Evolutionary conservation across 2,329 filamentous ascomycete species (phyloP).

Genomic region (Ophiostoma triangulosporum): DNA sequence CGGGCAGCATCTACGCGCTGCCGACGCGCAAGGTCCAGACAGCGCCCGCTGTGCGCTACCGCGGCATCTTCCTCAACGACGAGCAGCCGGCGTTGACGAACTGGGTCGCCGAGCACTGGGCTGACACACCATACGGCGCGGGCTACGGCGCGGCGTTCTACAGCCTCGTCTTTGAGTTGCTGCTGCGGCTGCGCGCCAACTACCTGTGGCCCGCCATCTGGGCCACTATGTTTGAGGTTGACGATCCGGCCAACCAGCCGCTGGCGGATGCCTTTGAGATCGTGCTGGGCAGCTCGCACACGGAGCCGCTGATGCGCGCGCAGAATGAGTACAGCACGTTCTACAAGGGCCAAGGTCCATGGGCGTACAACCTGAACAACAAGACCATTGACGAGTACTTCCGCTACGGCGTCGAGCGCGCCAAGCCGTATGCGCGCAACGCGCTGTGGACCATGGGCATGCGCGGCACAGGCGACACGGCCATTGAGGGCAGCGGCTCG

Average conservation of each 20-base stretch:
- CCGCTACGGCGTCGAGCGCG: slow-evolving; percentile 49
- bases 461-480: slow-evolving; percentile 56
- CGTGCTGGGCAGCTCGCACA: slow-evolving; percentile 60
- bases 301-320: slow-evolving; percentile 54
- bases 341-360: slow-evolving; percentile 39
- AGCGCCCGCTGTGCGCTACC: slow-evolving; percentile 51
- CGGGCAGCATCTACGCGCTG: slow-evolving; percentile 38
- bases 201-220: slow-evolving; percentile 58
- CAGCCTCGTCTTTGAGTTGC: slow-evolving; percentile 53
- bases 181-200: slow-evolving; percentile 57
- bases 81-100: slow-evolving; percentile 54
- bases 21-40: slow-evolving; percentile 40
- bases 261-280: slow-evolving; percentile 62
- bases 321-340: slow-evolving; percentile 42
- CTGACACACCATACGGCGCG: slow-evolving; percentile 30
- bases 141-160: slow-evolving; percentile 52
- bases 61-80: slow-evolving; percentile 59
- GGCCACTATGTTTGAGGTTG: slow-evolving; percentile 58
- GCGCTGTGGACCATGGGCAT: slow-evolving; percentile 55
- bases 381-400: slow-evolving; percentile 56
- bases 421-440: slow-evolving; percentile 51
- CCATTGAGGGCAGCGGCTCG: slow-evolving; percentile 38
- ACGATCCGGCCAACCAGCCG: slow-evolving; percentile 54
- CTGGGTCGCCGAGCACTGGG: slow-evolving; percentile 39
- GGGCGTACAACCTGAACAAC: slow-evolving; percentile 60